Percentiles rank a stretch among this genome's conserved stretches.
Conservation (phyloP, 768 basidiomycete genomes). For the Tylopilus sp. region DNA sequence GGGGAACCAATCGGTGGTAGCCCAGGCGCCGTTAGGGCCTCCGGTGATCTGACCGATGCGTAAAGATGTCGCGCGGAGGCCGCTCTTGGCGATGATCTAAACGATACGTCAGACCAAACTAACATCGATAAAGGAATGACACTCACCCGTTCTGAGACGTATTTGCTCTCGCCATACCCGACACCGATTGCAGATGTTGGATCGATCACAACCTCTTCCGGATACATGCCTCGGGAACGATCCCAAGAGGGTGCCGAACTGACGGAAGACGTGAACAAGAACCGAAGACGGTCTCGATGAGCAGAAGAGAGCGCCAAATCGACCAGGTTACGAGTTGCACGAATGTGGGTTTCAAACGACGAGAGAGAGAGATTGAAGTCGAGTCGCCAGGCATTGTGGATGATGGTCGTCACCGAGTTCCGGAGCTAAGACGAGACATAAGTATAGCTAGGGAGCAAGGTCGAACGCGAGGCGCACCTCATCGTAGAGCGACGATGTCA, state of each 20-base stretch:
- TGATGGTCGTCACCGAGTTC: conserved; percentile 28
- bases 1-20: conserved; percentile 35
- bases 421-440: conserved; percentile 12
- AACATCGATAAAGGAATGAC: not conserved
- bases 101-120: not conserved
- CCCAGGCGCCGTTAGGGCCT: conserved; percentile 33
- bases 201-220: conserved; percentile 35
- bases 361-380: conserved; percentile 39
- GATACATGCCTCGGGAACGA: conserved; percentile 26
- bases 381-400: conserved; percentile 17
- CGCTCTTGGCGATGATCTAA: conserved; percentile 27
- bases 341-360: conserved; percentile 38
- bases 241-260: conserved; percentile 23
- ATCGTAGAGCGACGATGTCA: conserved; percentile 23
- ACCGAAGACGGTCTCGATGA: conserved; percentile 3
- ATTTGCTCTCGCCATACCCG: conserved; percentile 39
- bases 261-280: conserved; percentile 29
- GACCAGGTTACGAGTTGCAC: conserved; percentile 31
- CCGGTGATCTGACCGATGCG: conserved; percentile 36
- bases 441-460: not conserved
- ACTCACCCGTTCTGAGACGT: conserved; percentile 34
- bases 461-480: conserved; percentile 21
- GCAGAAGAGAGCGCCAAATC: conserved; percentile 18
- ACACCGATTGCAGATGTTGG: conserved; percentile 26
- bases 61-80: conserved; percentile 24